Conservation (phyloP, 2,329 filamentous ascomycete genomes). For the Epichloe hybrida region DNA sequence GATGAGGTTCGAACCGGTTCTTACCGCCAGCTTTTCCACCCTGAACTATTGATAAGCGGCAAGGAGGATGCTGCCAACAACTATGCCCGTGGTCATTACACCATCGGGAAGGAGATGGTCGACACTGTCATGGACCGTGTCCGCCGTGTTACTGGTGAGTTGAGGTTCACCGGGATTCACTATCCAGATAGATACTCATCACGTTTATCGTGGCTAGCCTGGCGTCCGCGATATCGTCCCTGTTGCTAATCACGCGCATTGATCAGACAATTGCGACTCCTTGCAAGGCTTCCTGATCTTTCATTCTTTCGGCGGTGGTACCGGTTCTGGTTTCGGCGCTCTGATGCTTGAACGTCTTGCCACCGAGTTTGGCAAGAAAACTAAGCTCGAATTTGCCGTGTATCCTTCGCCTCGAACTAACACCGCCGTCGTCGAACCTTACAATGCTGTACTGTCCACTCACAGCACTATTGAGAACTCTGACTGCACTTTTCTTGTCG, state of each 20-base stretch:
- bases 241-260: slow-evolving; percentile 9
- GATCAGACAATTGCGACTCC: slow-evolving; percentile 54
- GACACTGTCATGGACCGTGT: slow-evolving; percentile 57
- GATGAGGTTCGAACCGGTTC: slow-evolving; percentile 58
- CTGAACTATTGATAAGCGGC: slow-evolving; percentile 57
- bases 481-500: slow-evolving; percentile 66
- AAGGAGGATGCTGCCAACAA: slow-evolving; percentile 70
- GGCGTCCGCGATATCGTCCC: background rate
- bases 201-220: background rate
- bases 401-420: slow-evolving; percentile 59
- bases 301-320: slow-evolving; percentile 63
- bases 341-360: slow-evolving; percentile 59
- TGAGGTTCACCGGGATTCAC: background rate
- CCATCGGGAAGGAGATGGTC: slow-evolving; percentile 64
- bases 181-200: background rate
- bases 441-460: slow-evolving; percentile 60
- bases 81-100: slow-evolving; percentile 65
- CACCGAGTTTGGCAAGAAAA: slow-evolving; percentile 65
- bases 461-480: slow-evolving; percentile 67
- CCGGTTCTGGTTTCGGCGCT: slow-evolving; percentile 59
- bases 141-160: slow-evolving; percentile 53
- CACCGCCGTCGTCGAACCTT: slow-evolving; percentile 59
- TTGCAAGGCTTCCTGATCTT: slow-evolving; percentile 64
- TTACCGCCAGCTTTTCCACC: slow-evolving; percentile 60
- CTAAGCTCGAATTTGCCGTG: slow-evolving; percentile 61